Conservation (phyloP, 208 protist species). For the Trichomonas gallinae region DNA sequence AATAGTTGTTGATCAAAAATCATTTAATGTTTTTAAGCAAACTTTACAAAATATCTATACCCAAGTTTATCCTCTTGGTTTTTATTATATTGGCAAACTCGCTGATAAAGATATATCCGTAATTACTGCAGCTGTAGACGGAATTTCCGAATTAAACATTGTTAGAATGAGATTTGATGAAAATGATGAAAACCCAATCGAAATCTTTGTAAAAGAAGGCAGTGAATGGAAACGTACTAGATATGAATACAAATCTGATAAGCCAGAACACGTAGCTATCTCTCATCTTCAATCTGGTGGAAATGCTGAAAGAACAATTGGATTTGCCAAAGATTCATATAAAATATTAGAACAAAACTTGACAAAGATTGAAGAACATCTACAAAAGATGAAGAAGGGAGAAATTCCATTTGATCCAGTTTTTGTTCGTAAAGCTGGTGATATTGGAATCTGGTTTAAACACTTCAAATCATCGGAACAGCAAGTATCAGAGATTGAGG, state of each 20-base stretch:
- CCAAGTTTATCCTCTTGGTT: neutral
- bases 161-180: neutral
- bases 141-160: neutral
- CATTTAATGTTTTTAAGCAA: neutral
- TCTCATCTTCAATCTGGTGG: neutral
- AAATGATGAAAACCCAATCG: neutral
- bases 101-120: neutral
- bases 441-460: neutral
- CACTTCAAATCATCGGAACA: no score
- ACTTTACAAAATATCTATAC: no score
- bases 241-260: neutral
- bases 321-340: neutral
- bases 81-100: neutral
- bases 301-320: neutral
- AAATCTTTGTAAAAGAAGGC: neutral
- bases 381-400: neutral
- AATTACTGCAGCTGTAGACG: neutral
- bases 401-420: neutral
- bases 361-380: neutral
- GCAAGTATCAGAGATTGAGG: no score
- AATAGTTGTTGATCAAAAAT: neutral
- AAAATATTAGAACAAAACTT: neutral
- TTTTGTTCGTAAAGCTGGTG: neutral
- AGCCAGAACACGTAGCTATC: neutral
- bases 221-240: neutral